These are phyloP conservation scores for Fistulifera pelliculosa DNA, from an alignment of 108 stramenopile species.

Conservation along the genomic window DNA sequence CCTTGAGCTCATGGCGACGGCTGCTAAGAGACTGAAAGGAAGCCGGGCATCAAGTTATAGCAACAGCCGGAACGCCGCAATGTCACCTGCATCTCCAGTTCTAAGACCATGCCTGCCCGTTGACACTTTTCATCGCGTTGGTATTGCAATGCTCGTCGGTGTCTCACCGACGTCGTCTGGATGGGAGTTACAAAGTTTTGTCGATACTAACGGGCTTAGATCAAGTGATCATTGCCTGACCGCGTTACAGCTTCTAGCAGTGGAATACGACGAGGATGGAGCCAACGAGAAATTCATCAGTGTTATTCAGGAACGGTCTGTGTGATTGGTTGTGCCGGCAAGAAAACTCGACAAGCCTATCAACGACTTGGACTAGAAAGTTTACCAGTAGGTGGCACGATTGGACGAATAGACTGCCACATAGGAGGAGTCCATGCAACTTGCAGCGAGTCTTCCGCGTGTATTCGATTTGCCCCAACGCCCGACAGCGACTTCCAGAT, in stretches of 20 bases:
- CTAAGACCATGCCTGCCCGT: conserved; percentile 15
- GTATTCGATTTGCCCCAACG: conserved; percentile 49
- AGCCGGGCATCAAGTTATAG: not conserved
- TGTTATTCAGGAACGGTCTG: conserved; percentile 49
- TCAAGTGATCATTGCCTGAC: conserved; percentile 15
- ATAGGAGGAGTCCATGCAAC: conserved; percentile 55
- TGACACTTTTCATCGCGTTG: not conserved
- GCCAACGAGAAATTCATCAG: conserved; percentile 53
- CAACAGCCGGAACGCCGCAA: not conserved
- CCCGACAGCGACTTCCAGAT: conserved; percentile 51
- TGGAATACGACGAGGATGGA: conserved; percentile 40
- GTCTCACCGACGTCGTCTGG: conserved; percentile 47
- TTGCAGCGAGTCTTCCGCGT: conserved; percentile 59
- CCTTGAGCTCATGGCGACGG: not conserved
- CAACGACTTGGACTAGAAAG: conserved; percentile 21
- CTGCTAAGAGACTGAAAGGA: not conserved
- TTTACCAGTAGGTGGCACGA: conserved; percentile 48
- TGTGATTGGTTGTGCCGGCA: conserved; percentile 52
- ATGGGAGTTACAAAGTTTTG: conserved; percentile 46
- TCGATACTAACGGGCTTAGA: conserved; percentile 23
- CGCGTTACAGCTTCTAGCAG: conserved; percentile 18
- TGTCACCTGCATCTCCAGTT: not conserved
- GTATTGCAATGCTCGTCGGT: conserved; percentile 58
- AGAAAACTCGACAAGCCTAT: conserved; percentile 25
- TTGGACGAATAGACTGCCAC: conserved; percentile 68